Evolutionary conservation across 768 basidiomycete genomes (phyloP).

Genomic region (Rhodotorula sphaerocarpa): DNA sequence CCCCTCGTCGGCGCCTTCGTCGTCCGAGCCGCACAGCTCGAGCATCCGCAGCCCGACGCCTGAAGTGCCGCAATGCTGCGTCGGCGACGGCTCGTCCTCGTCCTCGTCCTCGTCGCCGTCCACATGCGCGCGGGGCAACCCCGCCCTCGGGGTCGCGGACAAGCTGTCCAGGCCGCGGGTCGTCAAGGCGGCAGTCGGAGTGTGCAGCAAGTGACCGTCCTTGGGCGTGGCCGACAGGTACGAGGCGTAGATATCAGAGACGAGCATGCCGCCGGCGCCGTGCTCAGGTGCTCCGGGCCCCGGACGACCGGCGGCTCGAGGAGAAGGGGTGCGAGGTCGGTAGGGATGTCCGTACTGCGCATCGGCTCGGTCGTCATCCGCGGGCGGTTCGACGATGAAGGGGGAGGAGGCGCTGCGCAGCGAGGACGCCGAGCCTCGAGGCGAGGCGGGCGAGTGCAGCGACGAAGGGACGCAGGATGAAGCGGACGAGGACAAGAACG

Average conservation of each 20-base stretch:
- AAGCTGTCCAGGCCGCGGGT: not conserved
- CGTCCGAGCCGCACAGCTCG: slow-evolving; percentile 12
- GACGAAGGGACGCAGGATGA: slow-evolving; percentile 5
- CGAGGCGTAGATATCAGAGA: slow-evolving; percentile 21
- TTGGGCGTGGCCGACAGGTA: slow-evolving; percentile 24
- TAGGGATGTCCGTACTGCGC: not conserved
- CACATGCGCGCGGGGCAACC: slow-evolving; percentile 6
- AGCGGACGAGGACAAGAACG: slow-evolving; percentile 1
- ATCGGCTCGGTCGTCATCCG: too few species aligned
- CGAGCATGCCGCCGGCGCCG: too few species aligned
- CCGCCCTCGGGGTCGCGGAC: slow-evolving; percentile 5
- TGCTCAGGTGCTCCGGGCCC: too few species aligned
- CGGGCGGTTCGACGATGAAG: slow-evolving; percentile 6
- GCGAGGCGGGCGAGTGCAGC: slow-evolving; percentile 13
- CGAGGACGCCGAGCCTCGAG: not conserved
- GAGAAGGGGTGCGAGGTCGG: slow-evolving; percentile 17
- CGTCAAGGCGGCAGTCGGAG: not conserved
- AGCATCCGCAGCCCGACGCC: slow-evolving; percentile 26
- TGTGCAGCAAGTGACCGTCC: slow-evolving; percentile 10
- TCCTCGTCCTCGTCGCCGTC: not conserved
- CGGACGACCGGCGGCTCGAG: not conserved
- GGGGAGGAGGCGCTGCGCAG: not conserved
- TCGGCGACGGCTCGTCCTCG: slow-evolving; percentile 16
- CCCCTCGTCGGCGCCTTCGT: slow-evolving; percentile 2
- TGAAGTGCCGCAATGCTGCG: slow-evolving; percentile 1